Percentiles rank a stretch among this genome's conserved stretches.
phyloP scores from a whole-genome alignment of 768 basidiomycete genomes.

The Paxillus involutus region DNA sequence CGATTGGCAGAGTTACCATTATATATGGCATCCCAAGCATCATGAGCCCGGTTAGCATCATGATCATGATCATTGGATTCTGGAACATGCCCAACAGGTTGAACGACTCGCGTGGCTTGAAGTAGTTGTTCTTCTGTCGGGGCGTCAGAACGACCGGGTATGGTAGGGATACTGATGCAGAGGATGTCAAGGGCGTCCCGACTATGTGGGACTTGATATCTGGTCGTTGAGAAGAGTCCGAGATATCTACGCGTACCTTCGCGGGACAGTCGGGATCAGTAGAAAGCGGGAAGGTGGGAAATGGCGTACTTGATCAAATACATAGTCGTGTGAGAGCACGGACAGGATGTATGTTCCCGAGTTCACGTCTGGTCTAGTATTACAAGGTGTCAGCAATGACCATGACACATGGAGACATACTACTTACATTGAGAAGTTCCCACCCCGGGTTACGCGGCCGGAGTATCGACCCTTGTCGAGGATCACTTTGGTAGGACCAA shows the following conservation, averaged over 20 bases:
- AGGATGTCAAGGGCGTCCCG: constrained; percentile 67
- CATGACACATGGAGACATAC: constrained; percentile 18
- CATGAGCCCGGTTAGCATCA: constrained; percentile 65
- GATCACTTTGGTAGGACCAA: constrained; percentile 58
- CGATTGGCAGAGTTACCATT: constrained; percentile 46
- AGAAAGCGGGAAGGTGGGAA: background rate
- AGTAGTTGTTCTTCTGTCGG: constrained; percentile 60
- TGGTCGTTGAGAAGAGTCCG: constrained; percentile 39
- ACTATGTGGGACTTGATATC: constrained; percentile 64
- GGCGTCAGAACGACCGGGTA: constrained; percentile 62
- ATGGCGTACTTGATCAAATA: constrained; percentile 64
- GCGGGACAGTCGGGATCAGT: constrained; percentile 5
- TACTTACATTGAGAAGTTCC: constrained; percentile 67
- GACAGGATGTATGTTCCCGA: constrained; percentile 70
- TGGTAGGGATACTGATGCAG: constrained; percentile 51
- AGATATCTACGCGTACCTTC: constrained; percentile 70
- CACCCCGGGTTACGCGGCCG: constrained; percentile 55
- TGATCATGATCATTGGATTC: constrained; percentile 84
- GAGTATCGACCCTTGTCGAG: constrained; percentile 58
- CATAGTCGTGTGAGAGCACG: constrained; percentile 61
- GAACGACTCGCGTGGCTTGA: constrained; percentile 70
- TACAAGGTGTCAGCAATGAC: constrained; percentile 9
- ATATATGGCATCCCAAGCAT: constrained; percentile 75
- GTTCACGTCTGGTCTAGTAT: constrained; percentile 61
- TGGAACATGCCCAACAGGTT: constrained; percentile 73